Evolutionary conservation across 2,329 filamentous ascomycete genomes (phyloP).

Genomic region (Raffaelea ambrosiae): DNA sequence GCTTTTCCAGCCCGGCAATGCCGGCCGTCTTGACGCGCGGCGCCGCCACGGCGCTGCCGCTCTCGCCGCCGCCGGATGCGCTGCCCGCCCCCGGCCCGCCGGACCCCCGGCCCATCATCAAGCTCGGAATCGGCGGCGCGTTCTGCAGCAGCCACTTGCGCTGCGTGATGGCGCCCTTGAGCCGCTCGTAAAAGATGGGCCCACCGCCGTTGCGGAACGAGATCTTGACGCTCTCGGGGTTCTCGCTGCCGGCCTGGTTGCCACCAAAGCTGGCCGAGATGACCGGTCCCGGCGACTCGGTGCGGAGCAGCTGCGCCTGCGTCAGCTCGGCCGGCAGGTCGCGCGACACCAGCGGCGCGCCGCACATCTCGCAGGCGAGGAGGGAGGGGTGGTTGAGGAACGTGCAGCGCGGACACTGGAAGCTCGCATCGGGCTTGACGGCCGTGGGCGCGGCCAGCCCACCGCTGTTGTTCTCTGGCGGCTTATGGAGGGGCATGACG

Average conservation of each 20-base stretch:
- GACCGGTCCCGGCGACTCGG: slow-evolving; percentile 71
- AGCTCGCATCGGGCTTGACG: slow-evolving; percentile 30
- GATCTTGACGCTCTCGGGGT: slow-evolving; percentile 72
- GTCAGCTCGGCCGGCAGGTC: slow-evolving; percentile 31
- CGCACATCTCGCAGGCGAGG: slow-evolving; percentile 82
- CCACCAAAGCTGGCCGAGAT: slow-evolving; percentile 30
- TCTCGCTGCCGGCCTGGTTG: slow-evolving; percentile 33
- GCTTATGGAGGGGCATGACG: no score
- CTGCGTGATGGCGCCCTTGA: slow-evolving; percentile 83
- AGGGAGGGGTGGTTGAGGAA: slow-evolving; percentile 90
- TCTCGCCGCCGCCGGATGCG: background rate
- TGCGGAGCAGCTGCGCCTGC: slow-evolving; percentile 35
- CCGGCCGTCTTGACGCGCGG: slow-evolving; percentile 58
- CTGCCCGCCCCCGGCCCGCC: background rate
- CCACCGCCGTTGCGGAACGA: slow-evolving; percentile 87
- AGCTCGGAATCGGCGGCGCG: slow-evolving; percentile 76
- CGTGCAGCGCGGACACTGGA: slow-evolving; percentile 79
- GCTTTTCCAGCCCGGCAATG: slow-evolving; percentile 84
- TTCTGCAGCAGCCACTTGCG: slow-evolving; percentile 91
- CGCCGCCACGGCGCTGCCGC: background rate
- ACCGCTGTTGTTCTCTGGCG: slow-evolving; percentile 11
- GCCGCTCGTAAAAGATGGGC: slow-evolving; percentile 78
- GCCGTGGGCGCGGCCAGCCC: slow-evolving; percentile 2
- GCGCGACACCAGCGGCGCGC: slow-evolving; percentile 59
- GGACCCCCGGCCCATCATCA: background rate